Evolutionary conservation across 202 grass and related monocot species (phyloP).

Genomic region (Eragrostis tef): DNA sequence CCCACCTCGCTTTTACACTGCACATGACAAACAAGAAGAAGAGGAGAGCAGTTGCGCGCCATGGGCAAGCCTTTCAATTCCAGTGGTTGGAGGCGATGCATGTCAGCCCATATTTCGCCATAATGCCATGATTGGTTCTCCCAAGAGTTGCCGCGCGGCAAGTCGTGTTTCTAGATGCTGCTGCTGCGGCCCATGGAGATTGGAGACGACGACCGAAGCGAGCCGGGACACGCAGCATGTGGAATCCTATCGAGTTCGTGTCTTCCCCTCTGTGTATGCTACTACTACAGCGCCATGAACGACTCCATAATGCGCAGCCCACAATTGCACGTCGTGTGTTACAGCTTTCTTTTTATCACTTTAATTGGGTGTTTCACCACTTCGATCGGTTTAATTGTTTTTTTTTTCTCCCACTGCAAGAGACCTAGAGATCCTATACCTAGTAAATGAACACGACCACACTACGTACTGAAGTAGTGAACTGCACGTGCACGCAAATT

Average conservation of each 20-base stretch:
- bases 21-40: constrained; percentile 45
- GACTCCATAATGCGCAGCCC: background rate
- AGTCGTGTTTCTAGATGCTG: constrained; percentile 26
- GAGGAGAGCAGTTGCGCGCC: constrained; percentile 5
- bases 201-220: background rate
- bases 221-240: constrained; percentile 32
- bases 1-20: constrained; percentile 34
- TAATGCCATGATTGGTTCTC: constrained; percentile 19
- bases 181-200: background rate
- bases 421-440: background rate
- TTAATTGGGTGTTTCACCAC: background rate
- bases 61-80: constrained; percentile 32
- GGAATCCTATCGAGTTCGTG: constrained; percentile 29
- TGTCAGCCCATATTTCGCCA: constrained; percentile 48
- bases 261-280: background rate
- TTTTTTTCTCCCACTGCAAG: background rate
- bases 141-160: too few species aligned
- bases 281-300: background rate
- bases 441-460: background rate
- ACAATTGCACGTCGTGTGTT: background rate
- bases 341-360: background rate
- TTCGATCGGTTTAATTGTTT: background rate
- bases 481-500: constrained; percentile 39
- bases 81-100: constrained; percentile 40
- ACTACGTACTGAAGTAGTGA: background rate